These are phyloP conservation scores for Pichia phayaonensis DNA, from an alignment of 805 yeast genomes.

Conservation along the genomic window DNA sequence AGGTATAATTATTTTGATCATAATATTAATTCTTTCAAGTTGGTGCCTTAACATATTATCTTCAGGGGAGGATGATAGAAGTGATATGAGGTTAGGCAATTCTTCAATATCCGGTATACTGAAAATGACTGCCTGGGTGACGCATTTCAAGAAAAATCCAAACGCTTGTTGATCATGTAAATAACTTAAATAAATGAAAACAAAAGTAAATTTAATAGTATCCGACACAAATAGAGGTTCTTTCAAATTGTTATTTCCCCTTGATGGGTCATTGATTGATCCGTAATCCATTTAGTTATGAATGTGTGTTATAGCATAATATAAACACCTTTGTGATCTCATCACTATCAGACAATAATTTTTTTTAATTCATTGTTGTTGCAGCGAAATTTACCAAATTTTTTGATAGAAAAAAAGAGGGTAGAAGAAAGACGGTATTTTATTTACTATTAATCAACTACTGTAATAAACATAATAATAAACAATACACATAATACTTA, in stretches of 20 bases:
- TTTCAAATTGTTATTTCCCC: neutral
- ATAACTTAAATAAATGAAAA: conserved; percentile 3
- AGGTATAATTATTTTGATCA: neutral
- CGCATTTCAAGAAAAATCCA: neutral
- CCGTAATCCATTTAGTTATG: neutral
- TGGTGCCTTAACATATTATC: neutral
- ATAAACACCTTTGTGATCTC: too few relatives aligned
- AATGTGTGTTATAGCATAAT: too few relatives aligned
- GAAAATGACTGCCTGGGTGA: neutral
- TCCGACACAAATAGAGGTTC: neutral
- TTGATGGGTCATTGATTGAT: neutral
- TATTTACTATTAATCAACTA: neutral
- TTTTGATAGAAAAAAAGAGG: too few relatives aligned
- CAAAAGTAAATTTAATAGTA: neutral
- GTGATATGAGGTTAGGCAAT: neutral
- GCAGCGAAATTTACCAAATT: neutral
- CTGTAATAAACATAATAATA: neutral
- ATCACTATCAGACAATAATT: too few relatives aligned
- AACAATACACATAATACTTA: neutral
- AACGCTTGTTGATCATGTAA: neutral
- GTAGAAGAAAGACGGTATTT: too few relatives aligned
- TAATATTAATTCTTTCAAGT: neutral
- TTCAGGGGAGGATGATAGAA: neutral
- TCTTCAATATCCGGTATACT: conserved; percentile 3
- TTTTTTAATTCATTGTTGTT: neutral